Base-by-base conservation (phyloP, 345 rosid species). In the Limnanthes douglasii region DNA sequence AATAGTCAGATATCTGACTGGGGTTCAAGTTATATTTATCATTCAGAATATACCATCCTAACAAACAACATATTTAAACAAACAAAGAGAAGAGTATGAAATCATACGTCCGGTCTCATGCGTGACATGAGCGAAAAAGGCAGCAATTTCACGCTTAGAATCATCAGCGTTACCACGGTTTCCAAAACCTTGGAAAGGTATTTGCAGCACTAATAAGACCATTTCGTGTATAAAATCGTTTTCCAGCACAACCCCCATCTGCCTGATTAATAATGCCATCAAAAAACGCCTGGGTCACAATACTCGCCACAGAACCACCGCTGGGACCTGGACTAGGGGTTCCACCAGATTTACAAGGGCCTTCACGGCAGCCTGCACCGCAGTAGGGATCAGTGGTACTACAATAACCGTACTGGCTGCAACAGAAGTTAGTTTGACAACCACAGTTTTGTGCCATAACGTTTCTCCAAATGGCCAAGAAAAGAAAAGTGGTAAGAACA, bases 41-140 rank as follows among this genome's bases (percentile, higher is more conserved):
- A n/a, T n/a, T n/a, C n/a, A n/a, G n/a, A n/a, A n/a, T n/a, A n/a
- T n/a, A n/a, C n/a, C n/a, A n/a, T n/a, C n/a, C n/a, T n/a, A n/a
- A n/a, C n/a, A n/a, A n/a, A n/a, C n/a, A n/a, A n/a, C n/a, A n/a
- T n/a, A n/a, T n/a, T n/a, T n/a, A n/a, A n/a, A n/a, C n/a, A n/a
- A n/a, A n/a, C n/a, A n/a, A n/a, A n/a, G n/a, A n/a, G n/a, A n/a
- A n/a, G n/a, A n/a, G n/a, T n/a, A n/a, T n/a, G 29, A 12, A 0
- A 36, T 34, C 60, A 56, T 64, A 68, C 75, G 53, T 60, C 58
- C 65, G 18, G 75, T 69, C 34, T 64, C 68, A 37, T 64, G 65
- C 0, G 75, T 64, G 56, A 53, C 55, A 35, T 64, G 75, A 25
- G 70, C 75, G 30, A 69, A 69, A 48, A 69, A 64, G 21, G 75